Evolutionary conservation across 805 yeast genomes (phyloP).

Genomic region (Isabelozyma rhagii): DNA sequence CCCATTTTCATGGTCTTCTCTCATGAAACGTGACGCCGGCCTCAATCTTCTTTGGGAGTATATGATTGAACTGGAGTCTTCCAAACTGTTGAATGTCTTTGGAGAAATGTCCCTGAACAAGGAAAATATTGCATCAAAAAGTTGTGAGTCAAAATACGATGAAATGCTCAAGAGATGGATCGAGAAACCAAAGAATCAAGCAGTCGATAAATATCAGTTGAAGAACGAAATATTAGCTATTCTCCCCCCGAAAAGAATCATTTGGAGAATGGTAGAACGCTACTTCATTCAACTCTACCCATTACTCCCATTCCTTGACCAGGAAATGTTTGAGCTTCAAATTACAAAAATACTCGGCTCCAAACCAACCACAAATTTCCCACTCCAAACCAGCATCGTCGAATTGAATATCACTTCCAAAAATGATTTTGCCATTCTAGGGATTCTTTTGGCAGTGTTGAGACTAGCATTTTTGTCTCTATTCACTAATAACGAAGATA

Average conservation of each 20-base stretch:
- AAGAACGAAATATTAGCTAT: conserved; percentile 27
- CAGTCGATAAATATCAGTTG: conserved; percentile 20
- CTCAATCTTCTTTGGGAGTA: not conserved
- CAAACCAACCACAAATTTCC: conserved; percentile 15
- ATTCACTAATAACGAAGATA: conserved; percentile 33
- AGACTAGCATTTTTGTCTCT: conserved; percentile 34
- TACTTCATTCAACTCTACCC: conserved; percentile 61
- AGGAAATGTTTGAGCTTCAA: conserved; percentile 43
- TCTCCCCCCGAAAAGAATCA: conserved; percentile 52
- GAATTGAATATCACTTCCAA: conserved; percentile 25
- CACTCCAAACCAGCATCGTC: not conserved
- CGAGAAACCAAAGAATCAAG: conserved; percentile 11
- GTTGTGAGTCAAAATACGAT: not conserved
- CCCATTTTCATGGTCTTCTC: conserved; percentile 48
- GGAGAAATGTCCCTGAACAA: not conserved
- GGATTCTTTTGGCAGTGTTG: conserved; percentile 30
- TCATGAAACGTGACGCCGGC: conserved; percentile 18
- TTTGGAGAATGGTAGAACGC: conserved; percentile 55
- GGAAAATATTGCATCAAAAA: not conserved
- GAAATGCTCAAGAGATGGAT: conserved; percentile 6
- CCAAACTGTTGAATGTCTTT: not conserved
- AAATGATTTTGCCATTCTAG: conserved; percentile 33
- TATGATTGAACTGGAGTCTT: not conserved
- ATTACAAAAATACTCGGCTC: conserved; percentile 45
- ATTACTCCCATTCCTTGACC: conserved; percentile 66